phyloP scores from a whole-genome alignment of 2,329 filamentous ascomycete genomes.

The Sporothrix euskadiensis region DNA sequence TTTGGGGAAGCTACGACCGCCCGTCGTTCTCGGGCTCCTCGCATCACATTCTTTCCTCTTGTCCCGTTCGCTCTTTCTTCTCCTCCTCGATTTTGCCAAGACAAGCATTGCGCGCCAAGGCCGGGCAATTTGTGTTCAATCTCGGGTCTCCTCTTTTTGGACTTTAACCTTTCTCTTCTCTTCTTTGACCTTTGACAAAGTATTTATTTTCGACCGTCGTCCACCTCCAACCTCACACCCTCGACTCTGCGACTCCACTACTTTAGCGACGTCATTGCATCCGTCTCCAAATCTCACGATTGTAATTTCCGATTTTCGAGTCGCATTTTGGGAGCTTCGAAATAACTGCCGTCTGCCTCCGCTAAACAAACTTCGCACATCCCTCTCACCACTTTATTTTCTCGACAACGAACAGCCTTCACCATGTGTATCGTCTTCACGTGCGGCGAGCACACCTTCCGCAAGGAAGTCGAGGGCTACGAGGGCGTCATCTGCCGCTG shows the following conservation, averaged over 20 bases:
- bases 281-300: background rate
- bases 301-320: background rate
- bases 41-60: background rate
- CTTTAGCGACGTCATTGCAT: conserved; percentile 16
- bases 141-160: background rate
- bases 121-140: conserved; percentile 11
- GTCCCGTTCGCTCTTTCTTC: background rate
- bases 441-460: conserved; percentile 63
- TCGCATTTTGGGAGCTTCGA: background rate
- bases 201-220: background rate
- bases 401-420: background rate
- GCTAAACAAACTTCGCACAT: background rate
- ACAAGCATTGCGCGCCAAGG: conserved; percentile 5
- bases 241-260: background rate
- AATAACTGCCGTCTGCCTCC: background rate
- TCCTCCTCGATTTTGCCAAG: conserved; percentile 8
- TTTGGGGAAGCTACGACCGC: background rate
- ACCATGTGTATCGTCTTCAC: conserved; percentile 63
- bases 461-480: conserved; percentile 60
- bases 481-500: conserved; percentile 63
- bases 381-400: background rate
- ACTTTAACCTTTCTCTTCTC: background rate
- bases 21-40: background rate
- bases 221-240: background rate
- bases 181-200: background rate